Evolutionary conservation across 2,329 filamentous ascomycete genomes (phyloP).

Genomic region (Alternaria brassicae): DNA sequence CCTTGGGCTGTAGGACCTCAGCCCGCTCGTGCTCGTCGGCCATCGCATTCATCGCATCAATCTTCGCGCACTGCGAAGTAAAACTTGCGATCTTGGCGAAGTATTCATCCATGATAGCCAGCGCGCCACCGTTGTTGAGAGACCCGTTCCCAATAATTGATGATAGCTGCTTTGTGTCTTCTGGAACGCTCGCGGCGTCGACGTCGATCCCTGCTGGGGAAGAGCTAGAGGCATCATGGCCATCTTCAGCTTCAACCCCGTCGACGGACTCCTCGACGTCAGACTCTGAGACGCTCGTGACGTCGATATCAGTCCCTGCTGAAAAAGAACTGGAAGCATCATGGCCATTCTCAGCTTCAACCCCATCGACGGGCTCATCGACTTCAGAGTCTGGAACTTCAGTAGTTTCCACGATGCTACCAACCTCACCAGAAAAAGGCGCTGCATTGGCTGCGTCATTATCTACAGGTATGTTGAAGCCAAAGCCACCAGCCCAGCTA

Average conservation of each 20-base stretch:
- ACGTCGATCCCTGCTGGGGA: not conserved
- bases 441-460: not conserved
- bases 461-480: not conserved
- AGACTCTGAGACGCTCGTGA: not conserved
- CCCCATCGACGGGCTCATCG: accelerated
- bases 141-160: not conserved
- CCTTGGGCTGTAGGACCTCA: not conserved
- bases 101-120: not conserved
- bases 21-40: not conserved
- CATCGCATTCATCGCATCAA: not conserved
- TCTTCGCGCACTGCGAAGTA: not conserved
- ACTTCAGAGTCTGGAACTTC: not conserved
- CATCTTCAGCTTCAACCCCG: not conserved
- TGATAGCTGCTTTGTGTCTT: not conserved
- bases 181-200: not conserved
- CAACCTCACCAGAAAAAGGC: not conserved
- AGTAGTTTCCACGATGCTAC: not conserved
- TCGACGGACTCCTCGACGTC: no score
- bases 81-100: not conserved
- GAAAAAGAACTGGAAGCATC: not conserved
- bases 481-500: not conserved
- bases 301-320: not conserved
- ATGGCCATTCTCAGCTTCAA: not conserved
- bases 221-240: not conserved
- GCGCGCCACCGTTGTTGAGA: not conserved